phyloP scores from a whole-genome alignment of 2,329 filamentous ascomycete species.

The Fusarium annulatum region DNA sequence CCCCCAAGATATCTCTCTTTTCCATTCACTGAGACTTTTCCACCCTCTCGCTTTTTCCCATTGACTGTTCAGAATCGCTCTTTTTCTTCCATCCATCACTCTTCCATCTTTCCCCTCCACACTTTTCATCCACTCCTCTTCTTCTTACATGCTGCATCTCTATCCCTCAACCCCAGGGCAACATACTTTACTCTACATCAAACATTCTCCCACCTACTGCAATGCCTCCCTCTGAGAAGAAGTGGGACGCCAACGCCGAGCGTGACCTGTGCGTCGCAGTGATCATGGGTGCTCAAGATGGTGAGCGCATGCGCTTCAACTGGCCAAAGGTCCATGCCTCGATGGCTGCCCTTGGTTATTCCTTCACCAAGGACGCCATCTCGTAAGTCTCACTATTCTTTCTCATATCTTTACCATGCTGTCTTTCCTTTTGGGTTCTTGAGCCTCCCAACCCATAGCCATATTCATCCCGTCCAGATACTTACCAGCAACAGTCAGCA shows the following conservation, averaged over 20 bases:
- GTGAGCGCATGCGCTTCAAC: constrained; percentile 45
- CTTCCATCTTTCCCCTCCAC: neutral
- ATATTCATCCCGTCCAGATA: neutral
- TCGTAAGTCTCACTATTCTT: constrained; percentile 44
- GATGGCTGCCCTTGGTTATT: constrained; percentile 50
- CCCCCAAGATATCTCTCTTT: neutral
- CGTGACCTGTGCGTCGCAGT: constrained; percentile 54
- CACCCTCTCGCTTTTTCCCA: neutral
- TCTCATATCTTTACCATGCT: neutral
- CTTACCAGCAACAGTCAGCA: constrained; percentile 48
- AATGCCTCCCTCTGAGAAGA: constrained; percentile 50
- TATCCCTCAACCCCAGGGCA: neutral
- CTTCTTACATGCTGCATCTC: neutral
- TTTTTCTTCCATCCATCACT: neutral
- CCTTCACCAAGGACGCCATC: constrained; percentile 54
- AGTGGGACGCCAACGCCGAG: constrained; percentile 52
- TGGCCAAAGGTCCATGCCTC: constrained; percentile 48
- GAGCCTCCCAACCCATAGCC: neutral
- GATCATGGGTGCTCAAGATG: constrained; percentile 44
- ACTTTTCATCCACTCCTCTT: neutral
- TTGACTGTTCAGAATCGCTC: neutral
- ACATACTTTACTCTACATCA: neutral
- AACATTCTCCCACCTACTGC: neutral
- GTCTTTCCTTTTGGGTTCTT: neutral
- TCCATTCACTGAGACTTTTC: neutral